phyloP scores from a whole-genome alignment of 2,329 filamentous ascomycete species.

The Ustulina deusta region DNA sequence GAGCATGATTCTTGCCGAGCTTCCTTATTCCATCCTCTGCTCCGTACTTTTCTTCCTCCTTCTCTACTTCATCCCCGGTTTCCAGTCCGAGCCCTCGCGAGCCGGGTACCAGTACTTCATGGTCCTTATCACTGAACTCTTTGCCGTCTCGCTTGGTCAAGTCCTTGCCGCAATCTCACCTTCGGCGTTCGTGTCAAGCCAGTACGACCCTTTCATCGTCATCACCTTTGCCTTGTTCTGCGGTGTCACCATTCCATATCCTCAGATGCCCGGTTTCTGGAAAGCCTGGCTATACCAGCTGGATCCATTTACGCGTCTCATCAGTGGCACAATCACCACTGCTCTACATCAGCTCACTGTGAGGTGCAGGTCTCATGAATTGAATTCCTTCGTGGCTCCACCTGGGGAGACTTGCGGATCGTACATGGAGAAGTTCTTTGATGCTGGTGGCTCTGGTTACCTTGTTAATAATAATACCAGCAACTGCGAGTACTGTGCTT shows the following conservation, averaged over 20 bases:
- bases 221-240: conserved; percentile 89
- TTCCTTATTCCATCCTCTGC: conserved; percentile 86
- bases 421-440: conserved; percentile 81
- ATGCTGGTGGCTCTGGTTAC: conserved; percentile 76
- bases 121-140: conserved; percentile 84
- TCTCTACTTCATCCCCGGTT: conserved; percentile 85
- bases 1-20: conserved; percentile 83
- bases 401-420: conserved; percentile 74
- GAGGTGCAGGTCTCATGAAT: conserved; percentile 69
- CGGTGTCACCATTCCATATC: conserved; percentile 83
- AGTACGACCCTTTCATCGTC: conserved; percentile 85
- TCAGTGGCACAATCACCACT: conserved; percentile 82
- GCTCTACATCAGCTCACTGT: conserved; percentile 77
- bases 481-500: conserved; percentile 85
- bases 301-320: conserved; percentile 84
- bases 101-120: conserved; percentile 92
- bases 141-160: conserved; percentile 84
- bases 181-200: conserved; percentile 79
- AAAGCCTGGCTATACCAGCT: conserved; percentile 84
- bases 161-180: conserved; percentile 82
- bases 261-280: conserved; percentile 84
- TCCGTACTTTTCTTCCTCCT: conserved; percentile 84
- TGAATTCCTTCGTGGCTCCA: conserved; percentile 77
- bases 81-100: conserved; percentile 70
- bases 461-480: conserved; percentile 73